Percentiles rank a stretch among this genome's conserved stretches.
Evolutionary conservation across 2,329 filamentous ascomycete species (phyloP).

Genomic region (Cadophora sp.): DNA sequence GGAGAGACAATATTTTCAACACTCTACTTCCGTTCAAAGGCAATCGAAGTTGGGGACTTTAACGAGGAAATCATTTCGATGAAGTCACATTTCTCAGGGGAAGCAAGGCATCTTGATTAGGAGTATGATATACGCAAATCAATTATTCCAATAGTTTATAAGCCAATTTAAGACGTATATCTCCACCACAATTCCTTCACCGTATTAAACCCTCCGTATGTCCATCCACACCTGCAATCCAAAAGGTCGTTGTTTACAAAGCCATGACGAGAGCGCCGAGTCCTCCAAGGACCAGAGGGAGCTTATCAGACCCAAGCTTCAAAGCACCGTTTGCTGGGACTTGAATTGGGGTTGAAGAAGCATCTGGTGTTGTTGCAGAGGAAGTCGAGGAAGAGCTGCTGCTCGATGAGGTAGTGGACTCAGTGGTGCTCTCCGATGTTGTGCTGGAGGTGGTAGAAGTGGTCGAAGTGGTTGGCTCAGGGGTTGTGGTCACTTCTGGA

Average conservation of each 20-base stretch:
- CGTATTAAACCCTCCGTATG: neutral
- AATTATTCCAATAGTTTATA: no score
- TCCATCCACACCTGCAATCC: neutral
- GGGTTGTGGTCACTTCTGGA: neutral
- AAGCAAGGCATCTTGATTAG: no score
- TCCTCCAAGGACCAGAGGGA: conserved; percentile 13
- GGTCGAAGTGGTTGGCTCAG: conserved; percentile 1
- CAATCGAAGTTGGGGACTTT: no score
- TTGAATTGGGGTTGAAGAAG: conserved; percentile 8
- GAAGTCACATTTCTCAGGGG: no score
- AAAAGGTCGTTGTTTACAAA: neutral
- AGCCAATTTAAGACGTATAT: no score
- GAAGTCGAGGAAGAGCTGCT: neutral
- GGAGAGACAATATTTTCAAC: no score
- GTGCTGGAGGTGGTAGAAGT: neutral
- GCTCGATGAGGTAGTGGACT: neutral
- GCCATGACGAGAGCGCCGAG: conserved; percentile 32
- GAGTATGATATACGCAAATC: no score
- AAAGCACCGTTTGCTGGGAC: conserved; percentile 11
- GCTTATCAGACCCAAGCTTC: conserved; percentile 5
- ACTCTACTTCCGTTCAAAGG: no score
- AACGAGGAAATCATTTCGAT: no score
- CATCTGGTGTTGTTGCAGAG: neutral
- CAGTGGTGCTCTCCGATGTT: neutral
- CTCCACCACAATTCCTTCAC: no score